phyloP scores from a whole-genome alignment of 176 grass and related monocot species.

The Melocanna baccifera region DNA sequence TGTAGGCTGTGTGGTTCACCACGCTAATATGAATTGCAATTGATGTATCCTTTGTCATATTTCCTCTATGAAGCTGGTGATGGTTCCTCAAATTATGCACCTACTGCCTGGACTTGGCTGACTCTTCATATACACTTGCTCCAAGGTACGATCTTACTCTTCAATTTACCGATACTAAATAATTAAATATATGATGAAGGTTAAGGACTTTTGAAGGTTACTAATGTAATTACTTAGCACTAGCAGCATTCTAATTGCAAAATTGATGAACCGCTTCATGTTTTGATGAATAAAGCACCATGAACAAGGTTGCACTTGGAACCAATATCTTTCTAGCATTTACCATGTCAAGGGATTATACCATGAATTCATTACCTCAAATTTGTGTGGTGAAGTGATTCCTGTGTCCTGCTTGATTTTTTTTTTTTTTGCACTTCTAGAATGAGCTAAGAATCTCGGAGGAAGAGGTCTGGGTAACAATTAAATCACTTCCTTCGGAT shows the following conservation, averaged over 20 bases:
- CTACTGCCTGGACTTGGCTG: slow-evolving; percentile 75
- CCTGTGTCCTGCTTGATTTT: background rate
- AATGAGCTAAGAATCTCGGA: background rate
- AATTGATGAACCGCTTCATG: background rate
- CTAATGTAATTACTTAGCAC: background rate
- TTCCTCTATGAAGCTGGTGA: slow-evolving; percentile 74
- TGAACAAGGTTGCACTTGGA: background rate
- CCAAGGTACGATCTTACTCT: slow-evolving; percentile 45
- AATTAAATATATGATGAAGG: background rate
- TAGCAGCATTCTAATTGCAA: background rate
- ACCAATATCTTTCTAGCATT: background rate
- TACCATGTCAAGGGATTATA: background rate
- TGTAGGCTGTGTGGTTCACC: slow-evolving; percentile 64
- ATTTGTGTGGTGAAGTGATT: background rate
- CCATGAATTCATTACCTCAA: background rate
- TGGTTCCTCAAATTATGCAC: slow-evolving; percentile 53
- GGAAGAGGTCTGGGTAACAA: no score
- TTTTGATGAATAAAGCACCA: background rate
- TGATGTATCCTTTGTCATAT: slow-evolving; percentile 85
- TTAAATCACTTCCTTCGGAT: no score
- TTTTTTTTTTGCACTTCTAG: background rate
- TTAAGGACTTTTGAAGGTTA: background rate
- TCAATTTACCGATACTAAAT: background rate
- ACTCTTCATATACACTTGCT: slow-evolving; percentile 79
- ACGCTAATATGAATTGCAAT: slow-evolving; percentile 69